Percentiles rank a stretch among this genome's conserved stretches.
Evolutionary conservation across 2,329 filamentous ascomycete genomes (phyloP).

Genomic region (Tolypocladium tundrense): DNA sequence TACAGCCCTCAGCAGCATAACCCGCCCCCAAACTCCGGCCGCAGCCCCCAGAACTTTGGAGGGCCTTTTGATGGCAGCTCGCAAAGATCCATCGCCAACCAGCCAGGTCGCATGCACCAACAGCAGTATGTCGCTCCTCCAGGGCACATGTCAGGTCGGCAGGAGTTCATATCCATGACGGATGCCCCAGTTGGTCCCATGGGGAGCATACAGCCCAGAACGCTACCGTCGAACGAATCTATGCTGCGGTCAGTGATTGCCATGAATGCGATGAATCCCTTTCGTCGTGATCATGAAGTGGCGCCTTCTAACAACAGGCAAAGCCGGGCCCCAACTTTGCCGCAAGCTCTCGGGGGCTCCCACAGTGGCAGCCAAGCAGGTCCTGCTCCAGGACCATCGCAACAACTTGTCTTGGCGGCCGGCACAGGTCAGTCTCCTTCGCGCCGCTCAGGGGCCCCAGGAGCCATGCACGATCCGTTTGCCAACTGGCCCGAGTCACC

Average conservation of each 20-base stretch:
- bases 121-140: not conserved
- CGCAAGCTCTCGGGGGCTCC: not conserved
- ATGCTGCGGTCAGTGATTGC: too few species aligned
- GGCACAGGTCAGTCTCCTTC: not conserved
- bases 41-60: too few species aligned
- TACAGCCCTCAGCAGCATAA: too few species aligned
- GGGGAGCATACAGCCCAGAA: not conserved
- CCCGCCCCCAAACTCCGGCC: too few species aligned
- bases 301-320: not conserved
- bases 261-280: not conserved
- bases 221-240: not conserved
- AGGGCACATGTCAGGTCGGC: not conserved
- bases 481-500: not conserved
- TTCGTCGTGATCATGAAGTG: rapidly evolving
- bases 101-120: not conserved
- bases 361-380: not conserved
- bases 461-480: not conserved
- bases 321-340: not conserved
- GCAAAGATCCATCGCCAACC: not conserved
- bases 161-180: not conserved
- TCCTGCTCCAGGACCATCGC: not conserved
- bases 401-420: not conserved
- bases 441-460: not conserved
- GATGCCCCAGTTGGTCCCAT: not conserved
- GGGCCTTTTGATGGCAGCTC: not conserved